Conservation (phyloP, 2,329 filamentous ascomycete genomes). For the Berkeleyomyces basicola region DNA sequence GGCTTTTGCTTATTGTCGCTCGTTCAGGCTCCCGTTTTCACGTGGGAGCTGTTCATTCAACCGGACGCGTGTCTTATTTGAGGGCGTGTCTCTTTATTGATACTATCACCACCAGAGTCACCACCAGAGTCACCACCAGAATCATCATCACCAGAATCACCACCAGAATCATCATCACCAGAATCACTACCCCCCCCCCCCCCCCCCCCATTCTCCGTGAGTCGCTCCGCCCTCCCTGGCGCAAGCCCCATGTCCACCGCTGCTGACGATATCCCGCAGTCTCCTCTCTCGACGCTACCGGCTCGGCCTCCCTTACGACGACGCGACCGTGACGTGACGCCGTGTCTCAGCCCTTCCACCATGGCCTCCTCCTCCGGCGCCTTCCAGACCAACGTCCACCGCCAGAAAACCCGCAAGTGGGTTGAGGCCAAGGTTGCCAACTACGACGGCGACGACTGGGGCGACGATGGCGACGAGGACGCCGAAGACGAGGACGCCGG, state of each 20-base stretch:
- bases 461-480: conserved; percentile 46
- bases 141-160: neutral
- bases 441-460: conserved; percentile 93
- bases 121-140: neutral
- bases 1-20: too few species aligned
- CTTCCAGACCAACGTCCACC: conserved; percentile 75
- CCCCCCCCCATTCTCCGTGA: neutral
- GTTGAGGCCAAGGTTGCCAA: conserved; percentile 70
- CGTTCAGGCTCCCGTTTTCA: too few species aligned
- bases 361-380: conserved; percentile 19
- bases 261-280: too few species aligned
- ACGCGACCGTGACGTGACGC: neutral
- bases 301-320: too few species aligned
- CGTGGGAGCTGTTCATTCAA: too few species aligned
- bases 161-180: neutral
- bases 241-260: neutral
- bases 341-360: neutral
- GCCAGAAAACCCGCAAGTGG: conserved; percentile 88
- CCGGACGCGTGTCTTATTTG: too few species aligned
- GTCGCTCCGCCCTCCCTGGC: neutral
- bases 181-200: neutral
- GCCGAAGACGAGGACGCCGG: conserved; percentile 30
- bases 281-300: too few species aligned
- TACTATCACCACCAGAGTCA: neutral
- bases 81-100: neutral